Conservation (phyloP, 257 asterid genomes). For the Primulina huaijiensis region DNA sequence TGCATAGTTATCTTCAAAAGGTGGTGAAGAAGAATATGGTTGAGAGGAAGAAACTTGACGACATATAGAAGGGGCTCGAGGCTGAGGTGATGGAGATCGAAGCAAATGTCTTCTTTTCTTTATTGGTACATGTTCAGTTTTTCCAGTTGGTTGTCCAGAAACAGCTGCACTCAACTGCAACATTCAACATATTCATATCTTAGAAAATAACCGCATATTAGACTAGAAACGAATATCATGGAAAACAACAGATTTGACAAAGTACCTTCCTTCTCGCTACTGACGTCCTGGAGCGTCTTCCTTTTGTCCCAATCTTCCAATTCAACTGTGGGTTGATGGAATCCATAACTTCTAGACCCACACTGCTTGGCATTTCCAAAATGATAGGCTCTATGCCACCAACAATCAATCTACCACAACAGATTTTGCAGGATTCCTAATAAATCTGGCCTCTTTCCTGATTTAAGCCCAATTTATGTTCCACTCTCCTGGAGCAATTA, state of each 20-base stretch:
- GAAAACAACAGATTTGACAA: slow-evolving; percentile 1
- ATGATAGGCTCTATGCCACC: slow-evolving; percentile 44
- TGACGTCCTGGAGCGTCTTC: slow-evolving; percentile 64
- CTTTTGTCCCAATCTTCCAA: slow-evolving; percentile 73
- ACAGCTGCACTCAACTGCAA: slow-evolving; percentile 49
- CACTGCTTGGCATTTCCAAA: slow-evolving; percentile 46
- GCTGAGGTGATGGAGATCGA: slow-evolving; percentile 42
- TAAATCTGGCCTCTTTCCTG: slow-evolving; percentile 25
- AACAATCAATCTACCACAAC: slow-evolving; percentile 39
- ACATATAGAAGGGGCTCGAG: slow-evolving; percentile 27
- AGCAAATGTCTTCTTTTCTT: slow-evolving; percentile 65
- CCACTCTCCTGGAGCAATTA: slow-evolving; percentile 33
- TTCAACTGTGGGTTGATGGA: slow-evolving; percentile 45
- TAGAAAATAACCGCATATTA: neutral
- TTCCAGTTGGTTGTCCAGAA: slow-evolving; percentile 37
- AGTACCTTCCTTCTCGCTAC: slow-evolving; percentile 61
- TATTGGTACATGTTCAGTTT: slow-evolving; percentile 48
- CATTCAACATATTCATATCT: slow-evolving; percentile 13
- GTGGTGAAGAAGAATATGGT: slow-evolving; percentile 37
- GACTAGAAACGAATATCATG: neutral
- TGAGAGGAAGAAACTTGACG: slow-evolving; percentile 37
- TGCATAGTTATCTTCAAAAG: slow-evolving; percentile 37
- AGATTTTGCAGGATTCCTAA: slow-evolving; percentile 26
- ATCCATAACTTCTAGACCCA: slow-evolving; percentile 50
- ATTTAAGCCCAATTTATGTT: slow-evolving; percentile 20